These are phyloP conservation scores for Cucumis cinereus DNA, from an alignment of 306 rosid genomes.

Conservation along the genomic window DNA sequence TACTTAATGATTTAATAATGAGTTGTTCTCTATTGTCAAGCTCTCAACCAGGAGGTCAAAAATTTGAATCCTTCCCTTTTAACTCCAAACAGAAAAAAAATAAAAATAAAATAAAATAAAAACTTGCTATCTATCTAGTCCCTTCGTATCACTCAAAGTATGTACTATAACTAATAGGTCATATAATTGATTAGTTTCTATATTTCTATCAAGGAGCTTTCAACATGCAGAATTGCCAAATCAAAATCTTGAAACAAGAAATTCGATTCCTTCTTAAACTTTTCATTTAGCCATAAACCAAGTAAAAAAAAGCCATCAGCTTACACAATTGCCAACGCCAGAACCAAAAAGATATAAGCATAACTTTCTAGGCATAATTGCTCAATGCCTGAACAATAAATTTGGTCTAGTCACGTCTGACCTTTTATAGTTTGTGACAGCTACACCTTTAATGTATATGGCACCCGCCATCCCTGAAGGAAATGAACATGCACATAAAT, in stretches of 20 bases:
- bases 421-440: constrained; percentile 84
- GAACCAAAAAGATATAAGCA: neutral
- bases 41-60: no score
- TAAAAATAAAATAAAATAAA: no score
- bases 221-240: neutral
- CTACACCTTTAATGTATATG: constrained; percentile 73
- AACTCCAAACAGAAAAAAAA: no score
- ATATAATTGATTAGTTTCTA: neutral
- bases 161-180: neutral
- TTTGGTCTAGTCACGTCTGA: constrained; percentile 14
- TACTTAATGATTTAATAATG: neutral
- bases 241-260: constrained; percentile 1
- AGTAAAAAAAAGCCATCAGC: neutral
- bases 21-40: neutral
- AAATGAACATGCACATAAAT: constrained; percentile 5
- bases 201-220: neutral
- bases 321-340: neutral
- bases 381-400: neutral
- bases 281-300: neutral
- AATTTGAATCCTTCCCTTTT: no score
- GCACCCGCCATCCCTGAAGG: constrained; percentile 86
- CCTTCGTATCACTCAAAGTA: neutral
- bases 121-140: neutral
- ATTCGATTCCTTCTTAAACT: neutral
- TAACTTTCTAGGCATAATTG: neutral